phyloP scores from a whole-genome alignment of 176 grass and related monocot genomes.

The Luzula sylvatica region DNA sequence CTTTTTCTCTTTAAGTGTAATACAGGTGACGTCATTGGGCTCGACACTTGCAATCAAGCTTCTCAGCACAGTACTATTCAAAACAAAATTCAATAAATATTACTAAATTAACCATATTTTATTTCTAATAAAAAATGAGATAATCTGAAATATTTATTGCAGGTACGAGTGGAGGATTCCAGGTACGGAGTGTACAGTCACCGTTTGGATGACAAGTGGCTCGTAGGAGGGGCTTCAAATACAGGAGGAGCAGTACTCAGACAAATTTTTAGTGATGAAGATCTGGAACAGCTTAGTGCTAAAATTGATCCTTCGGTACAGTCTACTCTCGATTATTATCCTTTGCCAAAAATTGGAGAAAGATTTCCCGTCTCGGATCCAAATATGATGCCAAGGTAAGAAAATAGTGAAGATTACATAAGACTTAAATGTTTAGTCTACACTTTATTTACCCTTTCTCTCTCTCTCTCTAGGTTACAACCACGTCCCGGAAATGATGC shows the following conservation, averaged over 20 bases:
- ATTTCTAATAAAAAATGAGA: too few relatives aligned
- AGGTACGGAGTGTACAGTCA: conserved; percentile 81
- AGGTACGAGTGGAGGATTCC: conserved; percentile 41
- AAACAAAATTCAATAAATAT: too few relatives aligned
- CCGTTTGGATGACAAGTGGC: conserved; percentile 56
- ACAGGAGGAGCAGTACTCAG: conserved; percentile 50
- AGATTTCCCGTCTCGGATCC: conserved; percentile 67
- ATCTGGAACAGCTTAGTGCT: conserved; percentile 34
- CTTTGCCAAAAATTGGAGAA: conserved; percentile 48
- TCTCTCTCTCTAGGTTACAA: conserved; percentile 31
- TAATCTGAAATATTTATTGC: too few relatives aligned
- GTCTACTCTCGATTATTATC: conserved; percentile 58
- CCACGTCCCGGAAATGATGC: conserved; percentile 35
- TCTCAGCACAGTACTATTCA: conserved; percentile 25
- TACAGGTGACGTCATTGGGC: conserved; percentile 58
- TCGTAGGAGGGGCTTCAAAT: conserved; percentile 77
- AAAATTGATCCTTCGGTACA: conserved; percentile 32
- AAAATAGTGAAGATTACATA: background rate
- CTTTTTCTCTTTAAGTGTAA: conserved; percentile 5
- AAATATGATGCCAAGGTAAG: conserved; percentile 52
- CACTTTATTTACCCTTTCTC: background rate
- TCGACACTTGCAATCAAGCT: conserved; percentile 84
- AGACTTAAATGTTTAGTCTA: background rate
- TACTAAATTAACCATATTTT: too few relatives aligned
- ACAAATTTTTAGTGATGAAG: conserved; percentile 51